Conservation (phyloP, 306 rosid species). For the Corylus americana region DNA sequence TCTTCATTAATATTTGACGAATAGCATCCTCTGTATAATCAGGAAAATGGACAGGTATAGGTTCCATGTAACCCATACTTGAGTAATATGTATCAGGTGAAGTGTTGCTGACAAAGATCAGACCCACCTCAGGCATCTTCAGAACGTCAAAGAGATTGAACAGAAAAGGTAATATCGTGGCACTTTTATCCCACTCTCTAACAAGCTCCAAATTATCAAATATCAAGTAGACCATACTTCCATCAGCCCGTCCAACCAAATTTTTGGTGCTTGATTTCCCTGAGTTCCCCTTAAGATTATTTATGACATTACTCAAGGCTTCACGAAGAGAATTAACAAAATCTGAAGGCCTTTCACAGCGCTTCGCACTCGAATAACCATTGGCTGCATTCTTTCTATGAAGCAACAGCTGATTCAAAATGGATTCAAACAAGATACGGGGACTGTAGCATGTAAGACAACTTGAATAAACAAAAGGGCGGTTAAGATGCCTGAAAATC, state of each 20-base stretch:
- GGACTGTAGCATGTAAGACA: constrained; percentile 79
- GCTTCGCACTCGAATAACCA: constrained; percentile 66
- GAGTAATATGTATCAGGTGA: constrained; percentile 85
- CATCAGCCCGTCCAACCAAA: constrained; percentile 38
- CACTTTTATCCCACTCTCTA: constrained; percentile 88
- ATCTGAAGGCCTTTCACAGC: constrained; percentile 83
- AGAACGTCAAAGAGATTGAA: constrained; percentile 77
- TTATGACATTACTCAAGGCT: constrained; percentile 59
- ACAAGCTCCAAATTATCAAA: constrained; percentile 81
- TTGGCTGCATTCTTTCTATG: constrained; percentile 66
- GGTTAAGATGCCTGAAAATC: constrained; percentile 68
- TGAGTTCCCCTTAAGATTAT: constrained; percentile 44
- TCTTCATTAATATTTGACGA: constrained; percentile 57
- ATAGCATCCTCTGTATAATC: constrained; percentile 76
- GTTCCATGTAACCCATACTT: constrained; percentile 77
- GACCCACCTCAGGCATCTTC: constrained; percentile 73
- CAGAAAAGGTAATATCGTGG: constrained; percentile 61
- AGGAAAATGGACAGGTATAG: constrained; percentile 67
- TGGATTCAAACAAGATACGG: constrained; percentile 74
- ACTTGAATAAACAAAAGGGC: constrained; percentile 83
- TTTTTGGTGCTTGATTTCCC: constrained; percentile 44
- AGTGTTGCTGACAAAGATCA: constrained; percentile 78
- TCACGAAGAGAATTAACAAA: constrained; percentile 72
- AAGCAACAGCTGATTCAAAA: constrained; percentile 71
- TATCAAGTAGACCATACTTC: constrained; percentile 81